Percentiles rank a stretch among this genome's conserved stretches.
phyloP scores from a whole-genome alignment of 2,329 filamentous ascomycete species.

The Paraconiothyrium sp. region DNA sequence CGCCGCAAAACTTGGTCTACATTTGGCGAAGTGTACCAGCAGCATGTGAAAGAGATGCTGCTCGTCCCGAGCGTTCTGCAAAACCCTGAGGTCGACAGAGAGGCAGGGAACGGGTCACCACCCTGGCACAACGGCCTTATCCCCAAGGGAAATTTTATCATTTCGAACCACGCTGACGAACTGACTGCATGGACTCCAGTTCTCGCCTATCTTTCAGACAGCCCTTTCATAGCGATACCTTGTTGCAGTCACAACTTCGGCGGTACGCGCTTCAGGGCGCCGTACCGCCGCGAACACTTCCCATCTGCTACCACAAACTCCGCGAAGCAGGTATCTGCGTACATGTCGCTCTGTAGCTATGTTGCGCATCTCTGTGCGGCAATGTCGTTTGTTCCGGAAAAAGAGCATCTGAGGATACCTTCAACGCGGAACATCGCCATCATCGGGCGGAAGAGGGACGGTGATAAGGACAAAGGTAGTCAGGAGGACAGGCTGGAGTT shows the following conservation, averaged over 20 bases:
- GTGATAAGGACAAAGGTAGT: conserved; percentile 62
- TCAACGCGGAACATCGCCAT: conserved; percentile 88
- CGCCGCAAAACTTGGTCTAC: conserved; percentile 82
- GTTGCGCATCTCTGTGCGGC: conserved; percentile 73
- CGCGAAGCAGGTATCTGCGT: conserved; percentile 70
- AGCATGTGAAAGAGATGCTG: conserved; percentile 66
- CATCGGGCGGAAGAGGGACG: conserved; percentile 66
- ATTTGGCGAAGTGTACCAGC: conserved; percentile 65
- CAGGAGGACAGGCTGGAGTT: conserved; percentile 67
- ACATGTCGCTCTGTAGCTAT: conserved; percentile 85
- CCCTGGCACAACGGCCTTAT: conserved; percentile 71
- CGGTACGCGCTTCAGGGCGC: conserved; percentile 76
- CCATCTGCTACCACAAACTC: conserved; percentile 26
- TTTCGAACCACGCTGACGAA: conserved; percentile 97
- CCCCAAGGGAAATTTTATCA: conserved; percentile 80
- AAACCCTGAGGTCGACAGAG: background rate
- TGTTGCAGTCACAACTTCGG: conserved; percentile 92
- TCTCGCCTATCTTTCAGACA: conserved; percentile 76
- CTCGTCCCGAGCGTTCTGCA: conserved; percentile 65
- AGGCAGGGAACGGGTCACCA: conserved; percentile 15
- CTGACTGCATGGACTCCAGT: conserved; percentile 95
- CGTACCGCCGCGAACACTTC: conserved; percentile 28
- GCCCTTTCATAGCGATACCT: conserved; percentile 90
- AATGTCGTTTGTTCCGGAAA: conserved; percentile 80
- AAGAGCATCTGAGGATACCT: conserved; percentile 88